These are phyloP conservation scores for Kalanchoe fedtschenkoi DNA, from an alignment of 164 flowering plant species.

Conservation along the genomic window DNA sequence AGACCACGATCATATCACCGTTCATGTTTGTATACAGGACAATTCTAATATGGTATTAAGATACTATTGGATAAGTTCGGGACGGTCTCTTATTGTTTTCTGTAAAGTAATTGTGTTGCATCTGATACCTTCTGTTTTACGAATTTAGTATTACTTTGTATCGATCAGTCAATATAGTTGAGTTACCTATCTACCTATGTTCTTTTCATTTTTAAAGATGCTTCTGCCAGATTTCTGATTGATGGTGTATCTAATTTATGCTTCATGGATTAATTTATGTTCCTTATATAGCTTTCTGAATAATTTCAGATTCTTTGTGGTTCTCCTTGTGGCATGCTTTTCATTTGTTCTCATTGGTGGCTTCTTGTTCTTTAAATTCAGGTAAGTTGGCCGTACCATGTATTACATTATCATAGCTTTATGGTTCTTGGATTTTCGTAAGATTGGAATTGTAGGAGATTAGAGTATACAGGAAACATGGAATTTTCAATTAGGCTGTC, in stretches of 20 bases:
- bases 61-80: too few relatives aligned
- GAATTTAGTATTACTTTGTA: neutral
- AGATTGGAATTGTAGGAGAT: neutral
- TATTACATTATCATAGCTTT: neutral
- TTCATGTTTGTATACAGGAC: neutral
- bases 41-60: too few relatives aligned
- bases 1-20: neutral
- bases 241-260: neutral
- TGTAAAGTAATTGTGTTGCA: neutral
- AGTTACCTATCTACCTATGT: too few relatives aligned
- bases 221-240: neutral
- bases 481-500: neutral
- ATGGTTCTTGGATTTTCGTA: neutral
- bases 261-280: neutral
- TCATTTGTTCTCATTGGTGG: slow-evolving; percentile 92
- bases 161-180: too few relatives aligned
- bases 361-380: slow-evolving; percentile 71
- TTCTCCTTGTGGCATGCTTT: slow-evolving; percentile 72
- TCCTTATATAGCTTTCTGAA: neutral
- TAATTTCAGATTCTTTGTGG: slow-evolving; percentile 52
- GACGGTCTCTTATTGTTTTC: neutral
- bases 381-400: slow-evolving; percentile 30
- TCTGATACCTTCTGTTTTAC: neutral
- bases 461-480: neutral
- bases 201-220: too few relatives aligned